phyloP scores from a whole-genome alignment of 495 filamentous ascomycete species.

The Extremus antarcticus region DNA sequence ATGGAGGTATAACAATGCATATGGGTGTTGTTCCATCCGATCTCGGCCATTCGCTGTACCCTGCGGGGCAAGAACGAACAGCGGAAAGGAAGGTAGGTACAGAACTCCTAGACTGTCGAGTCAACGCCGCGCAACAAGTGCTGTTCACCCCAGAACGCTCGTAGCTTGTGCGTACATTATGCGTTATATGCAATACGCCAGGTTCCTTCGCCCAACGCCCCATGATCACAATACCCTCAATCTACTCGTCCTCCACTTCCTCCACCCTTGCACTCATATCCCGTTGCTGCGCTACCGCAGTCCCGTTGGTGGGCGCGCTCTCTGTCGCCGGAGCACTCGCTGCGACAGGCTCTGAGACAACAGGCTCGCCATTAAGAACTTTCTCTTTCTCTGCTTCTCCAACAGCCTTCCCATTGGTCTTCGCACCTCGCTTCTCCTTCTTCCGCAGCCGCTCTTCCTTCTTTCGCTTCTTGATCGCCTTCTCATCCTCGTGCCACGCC shows the following conservation, averaged over 20 bases:
- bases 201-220: too few species aligned
- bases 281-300: slow-evolving; percentile 4
- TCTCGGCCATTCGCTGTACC: neutral
- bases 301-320: slow-evolving; percentile 1
- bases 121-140: neutral
- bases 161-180: too few species aligned
- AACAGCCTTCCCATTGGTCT: slow-evolving; percentile 9
- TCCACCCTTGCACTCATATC: slow-evolving; percentile 20
- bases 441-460: slow-evolving; percentile 20
- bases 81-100: neutral
- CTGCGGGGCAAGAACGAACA: neutral
- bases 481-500: slow-evolving; percentile 86
- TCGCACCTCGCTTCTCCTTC: slow-evolving; percentile 15
- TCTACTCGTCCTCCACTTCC: slow-evolving; percentile 22
- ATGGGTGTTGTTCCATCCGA: neutral
- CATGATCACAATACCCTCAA: neutral
- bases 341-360: slow-evolving; percentile 1
- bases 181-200: neutral
- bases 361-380: slow-evolving; percentile 3
- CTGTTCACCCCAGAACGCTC: neutral
- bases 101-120: neutral
- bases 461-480: slow-evolving; percentile 21
- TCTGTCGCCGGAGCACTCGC: slow-evolving; percentile 3
- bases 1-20: neutral
- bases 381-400: slow-evolving; percentile 1